These are phyloP conservation scores for Diophrys sp. DNA, from an alignment of 73 alveolate genomes.

Conservation along the genomic window DNA sequence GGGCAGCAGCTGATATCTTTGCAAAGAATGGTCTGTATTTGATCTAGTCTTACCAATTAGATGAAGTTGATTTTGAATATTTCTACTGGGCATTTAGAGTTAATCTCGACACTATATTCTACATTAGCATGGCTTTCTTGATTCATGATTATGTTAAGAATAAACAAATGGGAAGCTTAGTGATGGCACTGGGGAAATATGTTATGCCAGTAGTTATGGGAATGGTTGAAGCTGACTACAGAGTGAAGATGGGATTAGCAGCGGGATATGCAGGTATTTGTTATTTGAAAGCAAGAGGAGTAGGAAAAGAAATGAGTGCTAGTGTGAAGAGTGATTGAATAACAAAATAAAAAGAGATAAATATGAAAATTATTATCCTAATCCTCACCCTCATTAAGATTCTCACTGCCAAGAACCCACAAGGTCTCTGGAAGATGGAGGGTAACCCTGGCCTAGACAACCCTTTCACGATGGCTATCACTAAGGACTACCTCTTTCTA, in stretches of 20 bases:
- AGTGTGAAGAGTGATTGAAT: too few species aligned
- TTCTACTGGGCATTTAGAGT: neutral
- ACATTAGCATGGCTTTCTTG: neutral
- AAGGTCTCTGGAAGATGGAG: neutral
- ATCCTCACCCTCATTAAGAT: neutral
- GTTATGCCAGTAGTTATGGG: too few species aligned
- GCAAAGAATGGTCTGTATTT: neutral
- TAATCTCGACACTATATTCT: neutral
- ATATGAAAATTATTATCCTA: too few species aligned
- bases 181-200: neutral
- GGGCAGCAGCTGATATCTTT: conserved; percentile 2
- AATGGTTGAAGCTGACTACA: too few species aligned
- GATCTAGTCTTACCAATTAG: neutral
- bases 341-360: too few species aligned
- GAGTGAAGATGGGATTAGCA: too few species aligned
- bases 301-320: too few species aligned
- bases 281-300: too few species aligned
- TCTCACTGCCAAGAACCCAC: neutral
- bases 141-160: neutral
- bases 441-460: neutral
- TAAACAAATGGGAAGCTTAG: too few species aligned
- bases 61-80: neutral
- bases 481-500: neutral
- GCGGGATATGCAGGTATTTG: too few species aligned
- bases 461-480: neutral